phyloP scores from a whole-genome alignment of 2,329 filamentous ascomycete genomes.

The Chalaropsis thielavioides region DNA sequence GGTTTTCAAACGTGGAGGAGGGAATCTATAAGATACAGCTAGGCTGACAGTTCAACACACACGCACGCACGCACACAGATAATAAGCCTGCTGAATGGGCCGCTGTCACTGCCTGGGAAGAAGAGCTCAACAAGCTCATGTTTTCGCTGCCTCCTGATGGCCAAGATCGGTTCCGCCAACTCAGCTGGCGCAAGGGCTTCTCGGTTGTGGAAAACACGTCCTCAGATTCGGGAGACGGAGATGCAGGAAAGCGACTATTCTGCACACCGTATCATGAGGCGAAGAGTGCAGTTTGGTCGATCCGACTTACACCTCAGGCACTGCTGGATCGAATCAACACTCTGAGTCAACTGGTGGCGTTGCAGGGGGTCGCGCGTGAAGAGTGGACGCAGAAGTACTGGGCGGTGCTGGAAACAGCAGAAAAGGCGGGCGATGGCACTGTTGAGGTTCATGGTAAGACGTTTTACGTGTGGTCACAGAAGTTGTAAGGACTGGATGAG shows the following conservation, averaged over 20 bases:
- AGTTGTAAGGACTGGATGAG: slow-evolving; percentile 24
- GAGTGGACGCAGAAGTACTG: slow-evolving; percentile 38
- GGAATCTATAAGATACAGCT: too few relatives aligned
- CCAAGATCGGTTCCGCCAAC: slow-evolving; percentile 49
- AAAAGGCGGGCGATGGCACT: slow-evolving; percentile 46
- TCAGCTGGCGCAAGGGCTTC: slow-evolving; percentile 50
- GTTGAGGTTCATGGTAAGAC: slow-evolving; percentile 51
- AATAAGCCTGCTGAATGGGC: slow-evolving; percentile 46
- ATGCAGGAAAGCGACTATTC: slow-evolving; percentile 34
- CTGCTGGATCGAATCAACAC: slow-evolving; percentile 52
- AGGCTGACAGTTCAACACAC: background rate
- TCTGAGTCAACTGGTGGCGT: slow-evolving; percentile 50
- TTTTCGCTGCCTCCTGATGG: slow-evolving; percentile 38
- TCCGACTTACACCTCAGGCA: slow-evolving; percentile 42
- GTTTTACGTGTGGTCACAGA: slow-evolving; percentile 47
- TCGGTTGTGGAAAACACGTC: slow-evolving; percentile 37
- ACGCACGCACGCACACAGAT: slow-evolving; percentile 33
- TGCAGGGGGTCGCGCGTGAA: slow-evolving; percentile 36
- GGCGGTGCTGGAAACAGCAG: slow-evolving; percentile 37
- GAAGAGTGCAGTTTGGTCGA: slow-evolving; percentile 40
- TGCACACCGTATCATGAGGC: slow-evolving; percentile 46
- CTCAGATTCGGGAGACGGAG: background rate
- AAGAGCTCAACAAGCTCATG: slow-evolving; percentile 45
- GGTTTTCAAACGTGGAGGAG: slow-evolving; percentile 20
- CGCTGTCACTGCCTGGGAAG: slow-evolving; percentile 46